Conservation (phyloP, 768 basidiomycete genomes). For the Pleurotus citrinopileatus region DNA sequence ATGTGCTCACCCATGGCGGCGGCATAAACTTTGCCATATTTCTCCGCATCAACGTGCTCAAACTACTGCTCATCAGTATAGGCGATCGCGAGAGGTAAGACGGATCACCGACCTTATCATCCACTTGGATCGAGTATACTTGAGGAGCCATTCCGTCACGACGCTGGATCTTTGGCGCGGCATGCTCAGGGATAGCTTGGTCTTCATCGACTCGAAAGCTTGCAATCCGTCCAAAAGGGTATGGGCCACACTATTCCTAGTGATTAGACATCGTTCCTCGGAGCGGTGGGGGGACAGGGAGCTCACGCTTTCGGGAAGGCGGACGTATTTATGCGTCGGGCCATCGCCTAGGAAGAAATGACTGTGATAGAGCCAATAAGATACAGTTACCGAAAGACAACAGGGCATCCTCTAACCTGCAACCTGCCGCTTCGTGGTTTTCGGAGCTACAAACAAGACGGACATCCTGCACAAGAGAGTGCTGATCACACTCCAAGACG, state of each 20-base stretch:
- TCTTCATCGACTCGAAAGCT: background rate
- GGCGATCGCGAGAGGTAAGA: too few relatives aligned
- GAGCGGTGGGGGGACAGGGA: too few relatives aligned
- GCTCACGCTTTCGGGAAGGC: background rate
- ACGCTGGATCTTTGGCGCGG: background rate
- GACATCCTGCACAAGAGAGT: background rate
- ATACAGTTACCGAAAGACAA: background rate
- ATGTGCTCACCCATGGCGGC: background rate
- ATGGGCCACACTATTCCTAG: background rate
- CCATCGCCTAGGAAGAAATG: background rate
- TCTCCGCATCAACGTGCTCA: background rate
- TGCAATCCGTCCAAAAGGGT: background rate
- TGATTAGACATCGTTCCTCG: background rate
- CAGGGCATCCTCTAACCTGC: background rate
- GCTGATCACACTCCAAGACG: background rate
- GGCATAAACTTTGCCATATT: background rate
- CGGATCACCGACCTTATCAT: background rate
- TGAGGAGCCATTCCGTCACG: background rate
- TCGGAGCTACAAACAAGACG: constrained; percentile 3
- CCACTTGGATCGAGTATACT: background rate
- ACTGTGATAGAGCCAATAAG: background rate
- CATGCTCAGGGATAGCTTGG: background rate
- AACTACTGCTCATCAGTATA: background rate
- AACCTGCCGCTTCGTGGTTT: background rate
- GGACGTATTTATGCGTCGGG: background rate